A percentile compares a stretch with the other conserved stretches of the same genome.
Evolutionary conservation across 192 early-diverging fungal species (phyloP).

Genomic region (Coemansia sp.): DNA sequence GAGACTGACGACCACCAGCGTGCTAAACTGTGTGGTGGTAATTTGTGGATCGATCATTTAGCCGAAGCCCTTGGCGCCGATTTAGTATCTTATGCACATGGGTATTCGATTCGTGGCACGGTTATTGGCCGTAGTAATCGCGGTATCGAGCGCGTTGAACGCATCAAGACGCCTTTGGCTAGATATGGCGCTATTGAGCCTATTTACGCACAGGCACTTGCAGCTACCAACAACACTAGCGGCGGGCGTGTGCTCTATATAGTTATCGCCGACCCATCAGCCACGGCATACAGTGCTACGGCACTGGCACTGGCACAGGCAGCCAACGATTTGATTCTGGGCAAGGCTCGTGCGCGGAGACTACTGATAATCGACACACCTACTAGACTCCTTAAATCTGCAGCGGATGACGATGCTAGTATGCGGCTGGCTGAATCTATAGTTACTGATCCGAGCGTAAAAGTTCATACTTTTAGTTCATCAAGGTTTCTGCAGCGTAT

Average conservation of each 20-base stretch:
- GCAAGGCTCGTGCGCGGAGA: background rate
- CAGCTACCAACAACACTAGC: background rate
- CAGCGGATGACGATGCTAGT: background rate
- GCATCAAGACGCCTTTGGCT: conserved; percentile 13
- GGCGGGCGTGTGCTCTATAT: conserved; percentile 1
- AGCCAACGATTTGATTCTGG: conserved; percentile 22
- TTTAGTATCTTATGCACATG: conserved; percentile 27
- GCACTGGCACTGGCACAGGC: conserved; percentile 2
- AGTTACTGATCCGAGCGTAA: conserved; percentile 12
- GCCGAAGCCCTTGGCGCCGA: conserved; percentile 30
- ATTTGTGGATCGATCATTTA: conserved; percentile 38
- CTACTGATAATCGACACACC: conserved; percentile 25
- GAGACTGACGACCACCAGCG: conserved; percentile 21
- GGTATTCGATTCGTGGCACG: conserved; percentile 11
- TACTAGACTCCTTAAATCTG: background rate
- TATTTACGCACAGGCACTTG: conserved; percentile 4
- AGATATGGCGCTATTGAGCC: background rate
- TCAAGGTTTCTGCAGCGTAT: conserved; percentile 18
- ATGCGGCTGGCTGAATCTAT: conserved; percentile 7
- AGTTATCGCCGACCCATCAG: conserved; percentile 11
- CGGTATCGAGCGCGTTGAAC: background rate
- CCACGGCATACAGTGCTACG: background rate
- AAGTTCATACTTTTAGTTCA: conserved; percentile 15
- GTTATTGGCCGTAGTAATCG: background rate
- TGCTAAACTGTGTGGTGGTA: conserved; percentile 30